Percentiles rank a stretch among this genome's conserved stretches.
phyloP scores from a whole-genome alignment of 768 basidiomycete species.

The Kockovaella imperatae region DNA sequence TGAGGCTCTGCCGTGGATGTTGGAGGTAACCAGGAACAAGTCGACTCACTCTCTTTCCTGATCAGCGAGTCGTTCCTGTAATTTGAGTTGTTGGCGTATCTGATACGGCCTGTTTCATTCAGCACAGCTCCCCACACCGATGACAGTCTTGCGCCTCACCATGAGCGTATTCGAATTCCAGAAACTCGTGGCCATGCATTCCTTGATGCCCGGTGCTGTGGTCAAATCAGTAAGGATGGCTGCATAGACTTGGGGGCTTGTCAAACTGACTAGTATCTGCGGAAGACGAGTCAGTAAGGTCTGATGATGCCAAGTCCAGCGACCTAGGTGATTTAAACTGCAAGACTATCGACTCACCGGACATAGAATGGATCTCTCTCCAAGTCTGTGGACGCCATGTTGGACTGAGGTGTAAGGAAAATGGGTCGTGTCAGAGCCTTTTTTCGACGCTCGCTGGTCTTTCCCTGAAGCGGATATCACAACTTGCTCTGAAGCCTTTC shows the following conservation, averaged over 20 bases:
- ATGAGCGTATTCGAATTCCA: conserved; percentile 97
- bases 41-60: conserved; percentile 79
- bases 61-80: conserved; percentile 96
- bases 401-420: conserved; percentile 1
- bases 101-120: conserved; percentile 53
- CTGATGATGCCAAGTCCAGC: background rate
- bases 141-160: conserved; percentile 50
- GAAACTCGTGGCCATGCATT: conserved; percentile 93
- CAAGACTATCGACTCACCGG: conserved; percentile 19
- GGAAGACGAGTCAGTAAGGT: background rate
- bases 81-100: conserved; percentile 99
- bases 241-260: background rate
- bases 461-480: no score
- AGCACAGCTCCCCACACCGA: background rate
- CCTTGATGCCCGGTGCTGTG: conserved; percentile 92
- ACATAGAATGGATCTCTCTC: conserved; percentile 46
- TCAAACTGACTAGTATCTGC: conserved; percentile 41
- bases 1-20: background rate
- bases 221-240: background rate
- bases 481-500: no score
- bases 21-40: background rate
- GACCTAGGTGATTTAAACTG: background rate
- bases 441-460: no score
- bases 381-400: conserved; percentile 29
- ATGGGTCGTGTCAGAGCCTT: background rate